These are phyloP conservation scores for Plantago elongata DNA, from an alignment of 257 asterid species.

Conservation along the genomic window DNA sequence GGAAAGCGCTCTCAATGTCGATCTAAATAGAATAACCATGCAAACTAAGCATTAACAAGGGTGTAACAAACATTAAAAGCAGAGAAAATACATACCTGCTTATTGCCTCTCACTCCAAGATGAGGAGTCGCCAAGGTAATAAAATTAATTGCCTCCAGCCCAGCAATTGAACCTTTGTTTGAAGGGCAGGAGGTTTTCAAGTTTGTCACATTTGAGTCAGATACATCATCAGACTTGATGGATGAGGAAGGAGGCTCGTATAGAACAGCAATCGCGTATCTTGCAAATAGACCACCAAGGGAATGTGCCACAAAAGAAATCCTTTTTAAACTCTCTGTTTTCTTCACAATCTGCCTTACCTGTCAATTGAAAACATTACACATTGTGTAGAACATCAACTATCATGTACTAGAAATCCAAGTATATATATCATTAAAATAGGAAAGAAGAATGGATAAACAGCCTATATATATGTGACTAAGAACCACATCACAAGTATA, in stretches of 20 bases:
- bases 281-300: constrained; percentile 90
- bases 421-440: too few species aligned
- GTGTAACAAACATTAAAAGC: neutral
- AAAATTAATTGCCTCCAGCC: constrained; percentile 82
- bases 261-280: constrained; percentile 81
- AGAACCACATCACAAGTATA: constrained; percentile 6
- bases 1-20: neutral
- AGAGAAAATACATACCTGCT: constrained; percentile 51
- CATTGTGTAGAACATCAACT: neutral
- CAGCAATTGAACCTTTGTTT: constrained; percentile 57
- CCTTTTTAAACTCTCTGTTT: constrained; percentile 51
- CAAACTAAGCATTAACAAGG: neutral
- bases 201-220: constrained; percentile 27
- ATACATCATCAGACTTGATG: constrained; percentile 25
- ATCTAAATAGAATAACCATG: neutral
- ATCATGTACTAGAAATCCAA: neutral
- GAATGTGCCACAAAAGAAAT: constrained; percentile 95
- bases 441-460: neutral
- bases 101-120: constrained; percentile 95
- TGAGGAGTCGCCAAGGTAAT: constrained; percentile 97
- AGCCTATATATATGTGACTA: constrained; percentile 3
- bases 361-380: constrained; percentile 23
- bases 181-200: constrained; percentile 28
- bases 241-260: constrained; percentile 36
- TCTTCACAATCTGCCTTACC: constrained; percentile 68